Base-by-base conservation (phyloP, 495 filamentous ascomycete genomes). In the Neurospora intermedia region DNA sequence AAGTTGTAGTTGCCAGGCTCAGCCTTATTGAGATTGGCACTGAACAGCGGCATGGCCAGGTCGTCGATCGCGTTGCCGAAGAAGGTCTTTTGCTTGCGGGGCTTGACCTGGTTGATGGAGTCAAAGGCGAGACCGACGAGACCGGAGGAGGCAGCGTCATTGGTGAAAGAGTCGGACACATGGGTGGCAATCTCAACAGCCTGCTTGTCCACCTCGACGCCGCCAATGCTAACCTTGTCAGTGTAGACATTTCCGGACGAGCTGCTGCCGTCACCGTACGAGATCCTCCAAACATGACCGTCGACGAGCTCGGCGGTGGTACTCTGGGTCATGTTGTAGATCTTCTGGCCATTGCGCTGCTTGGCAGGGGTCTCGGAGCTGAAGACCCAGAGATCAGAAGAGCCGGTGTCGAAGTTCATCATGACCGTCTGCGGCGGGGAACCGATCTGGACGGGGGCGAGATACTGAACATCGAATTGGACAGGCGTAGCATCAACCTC, bases 81-180 rank as follows among this genome's bases (percentile, higher is more conserved):
- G 84, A 92, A 96, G 4, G 93, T 96, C 72, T 86, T 87, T 78
- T 91, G 88, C 59, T 81, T 71, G 18, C 76, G 83, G 27, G 93
- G 93, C 69, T 75, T 70, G 75, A 93, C 89, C 13, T 88, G 88
- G 85, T 95, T 97, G 81, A 95, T 86, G 6, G 79, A 84, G 72
- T 87, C 88, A 80, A 94, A 96, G 11, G 87, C 91, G 35, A 96
- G 86, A 27, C 93, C 93, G 35, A 96, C 83, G 27, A 97, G 86
- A 20, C 93, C 93, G 75, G 75, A 79, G 83, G 69, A 92, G 81
- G 70, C 90, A 87, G 77, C 90, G 69, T 88, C 89, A 48, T 81
- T 80, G 72, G 85, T 81, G 89, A 95, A 94, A 69, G 87, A 77
- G 59, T 77, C 16, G 69, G 91, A 93, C 77, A 96, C 88, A 8